A percentile compares a stretch with the other conserved stretches of the same genome.
These are phyloP conservation scores for Coccomyxa sp. DNA, from an alignment of 139 green algal species.

Conservation along the genomic window DNA sequence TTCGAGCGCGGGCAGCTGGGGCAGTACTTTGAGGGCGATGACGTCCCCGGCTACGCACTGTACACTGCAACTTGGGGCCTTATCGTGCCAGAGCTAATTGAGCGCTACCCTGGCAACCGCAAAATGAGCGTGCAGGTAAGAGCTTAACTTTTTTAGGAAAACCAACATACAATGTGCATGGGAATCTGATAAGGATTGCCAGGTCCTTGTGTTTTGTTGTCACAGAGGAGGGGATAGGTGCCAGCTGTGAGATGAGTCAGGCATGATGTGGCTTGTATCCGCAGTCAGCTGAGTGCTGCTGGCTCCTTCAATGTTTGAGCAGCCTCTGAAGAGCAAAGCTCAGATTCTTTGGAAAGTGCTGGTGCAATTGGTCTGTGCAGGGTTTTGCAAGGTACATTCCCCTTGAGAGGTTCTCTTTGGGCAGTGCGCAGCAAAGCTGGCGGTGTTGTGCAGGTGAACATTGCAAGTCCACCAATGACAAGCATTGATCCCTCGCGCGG, in stretches of 20 bases:
- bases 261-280: too few species aligned
- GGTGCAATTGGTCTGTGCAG: too few species aligned
- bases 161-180: not conserved
- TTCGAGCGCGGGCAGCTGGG: conserved; percentile 8
- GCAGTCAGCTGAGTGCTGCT: too few species aligned
- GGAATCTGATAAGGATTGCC: too few species aligned
- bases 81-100: conserved; percentile 9
- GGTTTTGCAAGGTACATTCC: too few species aligned
- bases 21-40: conserved; percentile 2
- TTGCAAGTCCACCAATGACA: conserved; percentile 3
- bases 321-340: too few species aligned
- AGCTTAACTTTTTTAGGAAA: not conserved
- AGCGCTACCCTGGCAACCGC: conserved; percentile 5
- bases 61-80: conserved; percentile 18
- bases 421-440: not conserved
- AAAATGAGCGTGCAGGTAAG: not conserved
- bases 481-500: not conserved
- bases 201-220: too few species aligned
- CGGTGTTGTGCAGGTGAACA: not conserved
- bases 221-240: too few species aligned
- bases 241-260: too few species aligned
- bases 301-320: too few species aligned
- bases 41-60: conserved; percentile 9
- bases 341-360: too few species aligned
- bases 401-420: too few species aligned